phyloP scores from a whole-genome alignment of 768 basidiomycete species.

The Scleroderma bovista region DNA sequence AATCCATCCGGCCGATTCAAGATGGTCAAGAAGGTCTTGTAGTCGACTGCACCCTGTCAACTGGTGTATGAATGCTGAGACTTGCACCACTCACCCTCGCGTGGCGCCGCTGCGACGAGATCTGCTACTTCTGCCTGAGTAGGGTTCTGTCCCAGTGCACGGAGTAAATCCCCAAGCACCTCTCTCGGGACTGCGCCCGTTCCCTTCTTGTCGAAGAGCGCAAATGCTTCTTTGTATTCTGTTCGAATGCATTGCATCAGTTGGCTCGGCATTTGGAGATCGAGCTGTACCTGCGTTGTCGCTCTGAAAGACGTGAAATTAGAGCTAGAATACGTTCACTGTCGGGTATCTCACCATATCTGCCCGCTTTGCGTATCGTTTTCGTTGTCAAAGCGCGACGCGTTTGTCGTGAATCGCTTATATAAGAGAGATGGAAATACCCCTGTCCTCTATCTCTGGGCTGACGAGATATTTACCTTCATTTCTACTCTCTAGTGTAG shows the following conservation, averaged over 20 bases:
- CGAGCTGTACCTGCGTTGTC: constrained; percentile 44
- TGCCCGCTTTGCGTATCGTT: not conserved
- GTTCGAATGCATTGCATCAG: constrained; percentile 10
- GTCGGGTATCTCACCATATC: not conserved
- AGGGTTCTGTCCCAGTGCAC: constrained; percentile 97
- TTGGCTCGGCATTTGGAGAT: not conserved
- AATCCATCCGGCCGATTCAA: constrained; percentile 95
- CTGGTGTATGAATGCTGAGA: not conserved
- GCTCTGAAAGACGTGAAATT: constrained; percentile 28
- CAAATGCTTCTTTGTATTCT: constrained; percentile 98
- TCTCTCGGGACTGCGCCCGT: constrained; percentile 86
- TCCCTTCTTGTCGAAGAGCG: constrained; percentile 96
- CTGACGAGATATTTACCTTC: too few relatives aligned
- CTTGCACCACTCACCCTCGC: constrained; percentile 52
- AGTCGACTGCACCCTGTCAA: constrained; percentile 59
- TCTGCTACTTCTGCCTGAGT: constrained; percentile 95
- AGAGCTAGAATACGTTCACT: not conserved
- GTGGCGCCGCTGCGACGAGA: constrained; percentile 64
- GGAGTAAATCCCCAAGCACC: constrained; percentile 85
- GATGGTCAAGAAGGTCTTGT: constrained; percentile 85
- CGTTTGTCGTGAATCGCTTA: too few relatives aligned
- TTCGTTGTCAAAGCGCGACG: too few relatives aligned
- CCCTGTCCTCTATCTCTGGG: too few relatives aligned
- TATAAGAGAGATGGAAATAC: not conserved
- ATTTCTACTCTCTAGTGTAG: too few relatives aligned